Base-by-base conservation (phyloP, 768 basidiomycete genomes). In the Naematelia aurantialba region DNA sequence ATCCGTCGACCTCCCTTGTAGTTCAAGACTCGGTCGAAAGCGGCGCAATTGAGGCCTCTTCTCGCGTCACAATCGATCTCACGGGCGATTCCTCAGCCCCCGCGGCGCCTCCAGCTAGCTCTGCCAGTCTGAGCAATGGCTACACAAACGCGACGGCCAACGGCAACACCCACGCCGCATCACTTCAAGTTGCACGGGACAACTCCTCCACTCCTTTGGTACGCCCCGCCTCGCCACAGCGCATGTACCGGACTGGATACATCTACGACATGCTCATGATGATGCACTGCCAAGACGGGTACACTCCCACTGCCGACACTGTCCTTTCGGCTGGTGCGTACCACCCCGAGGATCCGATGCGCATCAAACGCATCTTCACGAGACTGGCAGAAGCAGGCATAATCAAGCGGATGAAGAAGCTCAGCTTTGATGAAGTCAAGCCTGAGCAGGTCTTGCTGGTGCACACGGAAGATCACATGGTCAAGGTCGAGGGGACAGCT, bases 391-490 rank as follows among this genome's bases (percentile, higher is more conserved):
- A 78, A 39, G 81, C 81, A 42, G 83, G 84, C 25, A 79, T 88
- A 66, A 81, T 85, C 47, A 69, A 80, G 17, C 83, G 83, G 68
- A 94, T 94, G 89, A 84, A 85, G 69, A 83, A 82, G 67, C 78
- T 98, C 19, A 85, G 85, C 0, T 87, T 90, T 67, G 82, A 89
- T 52, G 81, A 84, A 50, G 90, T 88, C 12, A 81, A 82, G 45
- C 84, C 83, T 60, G 82, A 87, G 27, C 93, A 98, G 78, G 89
- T 85, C 12, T 77, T 90, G 57, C 84, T 97, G 22, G 91, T 97
- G 3, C 96, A 99, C 76, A 87, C 85, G 47, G 85, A 88, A 67
- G 88, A 88, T 51, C 89, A 91, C 63, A 97, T 93, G 92, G 84
- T 91, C 63, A 89, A 89, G 78, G 87, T 98, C 21, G 80, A 87